A percentile compares a stretch with the other conserved stretches of the same genome.
Evolutionary conservation across 2,329 filamentous ascomycete genomes (phyloP).

Genomic region (Myriosclerotinia duriaeana): DNA sequence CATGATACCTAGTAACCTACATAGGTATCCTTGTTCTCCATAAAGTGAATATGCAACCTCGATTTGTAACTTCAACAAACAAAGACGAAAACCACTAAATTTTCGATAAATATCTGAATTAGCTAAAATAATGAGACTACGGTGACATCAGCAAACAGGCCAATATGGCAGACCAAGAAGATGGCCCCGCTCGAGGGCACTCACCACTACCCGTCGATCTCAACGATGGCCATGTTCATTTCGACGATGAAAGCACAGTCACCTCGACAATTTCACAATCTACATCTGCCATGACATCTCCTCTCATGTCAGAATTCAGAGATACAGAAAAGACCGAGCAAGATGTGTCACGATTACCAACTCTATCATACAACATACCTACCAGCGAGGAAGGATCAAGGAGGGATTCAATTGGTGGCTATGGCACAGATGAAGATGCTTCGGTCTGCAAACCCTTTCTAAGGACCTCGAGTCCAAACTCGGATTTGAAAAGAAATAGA

Average conservation of each 20-base stretch:
- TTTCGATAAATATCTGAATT: neutral
- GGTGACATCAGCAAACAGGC: slow-evolving; percentile 17
- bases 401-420: slow-evolving; percentile 35
- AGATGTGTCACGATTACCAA: slow-evolving; percentile 35
- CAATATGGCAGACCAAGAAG: slow-evolving; percentile 40
- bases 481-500: slow-evolving; percentile 38
- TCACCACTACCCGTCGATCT: slow-evolving; percentile 35
- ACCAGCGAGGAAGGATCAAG: slow-evolving; percentile 29
- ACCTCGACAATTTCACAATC: slow-evolving; percentile 33
- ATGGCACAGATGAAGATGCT: slow-evolving; percentile 58
- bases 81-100: neutral
- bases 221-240: slow-evolving; percentile 33
- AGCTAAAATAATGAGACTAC: neutral
- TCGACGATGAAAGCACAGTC: slow-evolving; percentile 34
- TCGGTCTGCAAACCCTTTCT: slow-evolving; percentile 58
- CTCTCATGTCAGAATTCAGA: slow-evolving; percentile 37
- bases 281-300: slow-evolving; percentile 41
- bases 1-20: no score
- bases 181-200: slow-evolving; percentile 30
- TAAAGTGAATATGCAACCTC: slow-evolving; percentile 9
- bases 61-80: slow-evolving; percentile 2
- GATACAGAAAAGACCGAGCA: slow-evolving; percentile 30
- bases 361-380: slow-evolving; percentile 33
- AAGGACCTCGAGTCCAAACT: slow-evolving; percentile 51
- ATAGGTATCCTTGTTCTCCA: neutral